phyloP scores from a whole-genome alignment of 2,329 filamentous ascomycete species.

The Fusarium ambrosium region DNA sequence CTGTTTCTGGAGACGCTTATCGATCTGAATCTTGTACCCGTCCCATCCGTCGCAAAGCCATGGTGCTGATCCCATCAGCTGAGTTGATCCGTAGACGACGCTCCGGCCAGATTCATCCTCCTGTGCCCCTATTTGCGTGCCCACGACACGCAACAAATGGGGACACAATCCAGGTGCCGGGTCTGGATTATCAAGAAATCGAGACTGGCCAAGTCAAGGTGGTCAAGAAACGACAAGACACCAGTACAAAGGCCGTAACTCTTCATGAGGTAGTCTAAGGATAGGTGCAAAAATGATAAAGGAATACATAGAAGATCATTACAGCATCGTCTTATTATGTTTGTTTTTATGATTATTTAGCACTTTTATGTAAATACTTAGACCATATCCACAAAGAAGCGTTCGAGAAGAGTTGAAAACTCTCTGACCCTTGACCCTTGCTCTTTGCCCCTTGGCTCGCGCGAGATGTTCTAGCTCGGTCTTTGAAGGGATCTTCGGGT shows the following conservation, averaged over 20 bases:
- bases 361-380: background rate
- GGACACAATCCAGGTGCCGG: background rate
- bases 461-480: background rate
- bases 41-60: background rate
- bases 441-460: background rate
- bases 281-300: background rate
- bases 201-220: too few species aligned
- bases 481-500: background rate
- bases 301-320: background rate
- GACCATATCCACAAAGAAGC: background rate
- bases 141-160: background rate
- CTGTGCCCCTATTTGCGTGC: background rate
- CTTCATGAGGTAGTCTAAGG: too few species aligned
- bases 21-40: slow-evolving; percentile 20
- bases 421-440: background rate
- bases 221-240: background rate
- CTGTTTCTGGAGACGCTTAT: slow-evolving; percentile 26
- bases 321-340: background rate
- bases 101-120: background rate
- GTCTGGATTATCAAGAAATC: background rate
- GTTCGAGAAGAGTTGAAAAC: background rate
- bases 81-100: background rate
- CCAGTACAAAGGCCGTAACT: background rate
- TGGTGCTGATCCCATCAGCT: background rate
- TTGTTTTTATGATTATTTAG: background rate